Base-by-base conservation (phyloP, 495 filamentous ascomycete genomes). In the Paragyromitra xinjiangensis region DNA sequence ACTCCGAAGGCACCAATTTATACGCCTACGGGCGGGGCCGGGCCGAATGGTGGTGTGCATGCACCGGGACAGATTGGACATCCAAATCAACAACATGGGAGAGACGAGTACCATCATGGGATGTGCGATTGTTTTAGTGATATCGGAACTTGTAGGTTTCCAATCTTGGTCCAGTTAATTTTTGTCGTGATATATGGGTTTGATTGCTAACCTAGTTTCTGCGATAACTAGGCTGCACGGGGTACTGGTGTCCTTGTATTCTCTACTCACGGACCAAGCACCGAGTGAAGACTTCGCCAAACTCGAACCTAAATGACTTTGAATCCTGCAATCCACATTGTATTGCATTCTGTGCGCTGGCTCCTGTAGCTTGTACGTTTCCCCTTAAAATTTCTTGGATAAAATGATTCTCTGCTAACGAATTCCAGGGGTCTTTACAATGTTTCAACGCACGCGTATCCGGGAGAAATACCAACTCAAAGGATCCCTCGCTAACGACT, bases 241-340 rank as follows among this genome's bases (percentile, higher is more conserved):
- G 88, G 1, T 65, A 87, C 5, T 73, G 85, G 24, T 90, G 88
- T 71, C 88, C 88, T 0, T 90, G 88, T 66, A 85, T 90, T 37
- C 74, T 90, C 11, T 90, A 90, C 65, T 88, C 88, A 6, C 85
- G 83, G 64, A 90, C 88, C 0, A 86, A 89, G 64, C 86, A 89
- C 73, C 85, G 88, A 9, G 40, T 82, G 11, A 81, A 81, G 66
- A 81, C 81, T 5, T 58, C 66, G 12, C 76, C 80, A 8, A 75
- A 78, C 42, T 73, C 75, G 3, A 82, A 79, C 51, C 14, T 82
- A 16, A 81, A 82, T 26, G 80, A 73, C 11, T 79, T 79, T 42
- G 59, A 56, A 12, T 45, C 71, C 16, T 65, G 22, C 8, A 82
- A 82, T 50, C 44, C 71, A 1, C 80, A 81, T 37, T 82, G 81